Conservation (phyloP, 179 eudicot species). For the Drosera spatulata region DNA sequence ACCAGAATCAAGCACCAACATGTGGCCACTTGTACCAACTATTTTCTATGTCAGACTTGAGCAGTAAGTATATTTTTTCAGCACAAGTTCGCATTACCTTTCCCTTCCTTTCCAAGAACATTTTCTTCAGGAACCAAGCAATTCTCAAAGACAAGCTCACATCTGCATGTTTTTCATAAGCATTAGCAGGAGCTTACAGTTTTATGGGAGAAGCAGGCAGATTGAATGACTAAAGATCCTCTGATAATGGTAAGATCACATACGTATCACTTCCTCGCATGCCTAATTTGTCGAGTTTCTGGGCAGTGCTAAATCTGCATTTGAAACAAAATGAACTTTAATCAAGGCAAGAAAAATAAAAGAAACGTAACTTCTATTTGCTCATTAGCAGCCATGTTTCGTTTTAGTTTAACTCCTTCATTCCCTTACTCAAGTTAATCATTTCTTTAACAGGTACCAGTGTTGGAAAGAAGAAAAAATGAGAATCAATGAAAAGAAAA, state of each 20-base stretch:
- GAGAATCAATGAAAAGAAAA: slow-evolving; percentile 1
- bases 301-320: slow-evolving; percentile 94
- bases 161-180: slow-evolving; percentile 39
- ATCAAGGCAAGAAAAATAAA: no score
- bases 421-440: neutral
- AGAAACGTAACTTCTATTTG: no score
- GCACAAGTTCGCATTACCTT: slow-evolving; percentile 35
- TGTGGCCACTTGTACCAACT: no score
- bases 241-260: slow-evolving; percentile 19
- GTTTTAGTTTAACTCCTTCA: neutral
- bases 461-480: neutral
- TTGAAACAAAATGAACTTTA: slow-evolving; percentile 4
- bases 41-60: no score
- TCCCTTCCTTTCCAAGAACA: slow-evolving; percentile 87
- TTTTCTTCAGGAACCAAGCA: slow-evolving; percentile 94
- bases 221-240: neutral
- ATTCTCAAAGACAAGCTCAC: slow-evolving; percentile 96
- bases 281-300: slow-evolving; percentile 95
- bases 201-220: neutral
- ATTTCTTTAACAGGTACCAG: neutral
- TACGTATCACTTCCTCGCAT: slow-evolving; percentile 99
- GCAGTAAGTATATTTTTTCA: no score
- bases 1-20: no score
- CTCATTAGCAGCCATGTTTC: no score
- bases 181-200: neutral